Evolutionary conservation across 164 flowering plant genomes (phyloP).

Genomic region (Nymphaea colorata): DNA sequence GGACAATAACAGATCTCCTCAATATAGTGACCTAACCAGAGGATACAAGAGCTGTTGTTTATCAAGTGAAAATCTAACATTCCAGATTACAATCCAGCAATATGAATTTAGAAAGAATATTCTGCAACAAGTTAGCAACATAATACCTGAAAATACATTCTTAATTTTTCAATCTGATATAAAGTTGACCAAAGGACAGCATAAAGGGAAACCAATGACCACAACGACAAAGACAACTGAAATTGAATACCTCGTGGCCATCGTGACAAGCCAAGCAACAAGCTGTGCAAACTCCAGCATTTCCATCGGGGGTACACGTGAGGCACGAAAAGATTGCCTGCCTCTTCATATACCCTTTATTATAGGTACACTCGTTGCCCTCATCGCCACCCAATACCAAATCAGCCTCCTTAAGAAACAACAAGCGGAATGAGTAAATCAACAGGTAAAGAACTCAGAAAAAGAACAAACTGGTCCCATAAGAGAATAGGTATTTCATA

Average conservation of each 20-base stretch:
- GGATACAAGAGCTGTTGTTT: no score
- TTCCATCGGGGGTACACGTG: constrained; percentile 90
- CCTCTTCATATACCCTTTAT: constrained; percentile 86
- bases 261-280: constrained; percentile 89
- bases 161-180: no score
- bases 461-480: neutral
- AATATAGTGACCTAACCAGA: no score
- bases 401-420: constrained; percentile 63
- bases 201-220: no score
- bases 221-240: no score
- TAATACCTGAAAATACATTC: no score
- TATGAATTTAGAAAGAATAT: no score
- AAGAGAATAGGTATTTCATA: neutral
- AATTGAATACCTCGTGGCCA: constrained; percentile 71
- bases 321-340: constrained; percentile 94
- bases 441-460: neutral
- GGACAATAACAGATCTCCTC: no score
- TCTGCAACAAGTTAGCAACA: no score
- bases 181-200: no score
- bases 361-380: constrained; percentile 89
- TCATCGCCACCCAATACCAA: constrained; percentile 97
- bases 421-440: neutral
- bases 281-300: constrained; percentile 96
- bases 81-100: no score
- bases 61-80: no score